Percentiles rank a stretch among this genome's conserved stretches.
Conservation (phyloP, 2,329 filamentous ascomycete species). For the Aspergillus awamori region DNA sequence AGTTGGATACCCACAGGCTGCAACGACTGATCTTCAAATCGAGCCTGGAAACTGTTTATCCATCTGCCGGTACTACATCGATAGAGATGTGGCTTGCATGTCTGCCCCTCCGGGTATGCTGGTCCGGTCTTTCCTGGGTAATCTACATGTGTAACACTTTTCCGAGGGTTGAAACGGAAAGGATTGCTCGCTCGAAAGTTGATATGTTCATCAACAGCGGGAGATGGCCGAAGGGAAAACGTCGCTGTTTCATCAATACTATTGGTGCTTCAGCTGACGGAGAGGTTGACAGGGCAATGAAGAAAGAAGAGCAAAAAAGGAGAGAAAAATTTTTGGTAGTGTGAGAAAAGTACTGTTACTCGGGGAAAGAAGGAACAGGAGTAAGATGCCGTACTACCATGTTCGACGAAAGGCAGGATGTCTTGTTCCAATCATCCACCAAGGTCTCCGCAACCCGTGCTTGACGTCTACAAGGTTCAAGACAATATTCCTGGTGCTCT, state of each 20-base stretch:
- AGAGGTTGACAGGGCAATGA: neutral
- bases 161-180: neutral
- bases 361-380: neutral
- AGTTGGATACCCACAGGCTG: neutral
- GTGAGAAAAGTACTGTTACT: neutral
- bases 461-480: neutral
- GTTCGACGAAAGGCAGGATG: neutral
- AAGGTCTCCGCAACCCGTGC: neutral
- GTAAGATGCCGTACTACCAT: neutral
- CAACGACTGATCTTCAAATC: slow-evolving; percentile 8
- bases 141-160: slow-evolving; percentile 6
- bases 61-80: neutral
- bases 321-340: neutral
- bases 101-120: neutral
- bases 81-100: slow-evolving; percentile 11
- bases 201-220: neutral
- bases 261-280: neutral
- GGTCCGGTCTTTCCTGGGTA: neutral
- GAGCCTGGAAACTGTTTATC: slow-evolving; percentile 1
- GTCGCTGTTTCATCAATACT: neutral
- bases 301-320: neutral
- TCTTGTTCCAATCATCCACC: neutral
- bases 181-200: neutral
- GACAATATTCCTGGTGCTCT: neutral
- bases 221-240: neutral